Conservation (phyloP, 208 protist species). For the Leishmania martiniquensis region DNA sequence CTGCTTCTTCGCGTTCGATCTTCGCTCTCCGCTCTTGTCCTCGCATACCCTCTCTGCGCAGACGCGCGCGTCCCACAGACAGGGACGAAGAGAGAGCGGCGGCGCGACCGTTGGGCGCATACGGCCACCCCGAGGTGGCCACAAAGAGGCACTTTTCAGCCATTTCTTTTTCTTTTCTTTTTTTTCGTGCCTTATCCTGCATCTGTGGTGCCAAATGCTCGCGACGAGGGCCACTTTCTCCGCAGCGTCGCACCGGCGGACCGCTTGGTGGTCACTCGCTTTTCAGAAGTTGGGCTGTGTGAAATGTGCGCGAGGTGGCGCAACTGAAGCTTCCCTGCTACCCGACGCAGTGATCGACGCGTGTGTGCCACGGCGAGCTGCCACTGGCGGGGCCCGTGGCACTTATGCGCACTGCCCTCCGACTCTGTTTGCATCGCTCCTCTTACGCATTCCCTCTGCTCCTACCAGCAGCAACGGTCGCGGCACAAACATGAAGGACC, state of each 20-base stretch:
- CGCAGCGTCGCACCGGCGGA: not conserved
- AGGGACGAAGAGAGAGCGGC: not conserved
- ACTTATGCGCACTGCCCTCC: not conserved
- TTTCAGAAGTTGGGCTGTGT: not conserved
- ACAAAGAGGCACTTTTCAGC: not conserved
- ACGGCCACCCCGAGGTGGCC: not conserved
- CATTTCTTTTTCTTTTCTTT: too few relatives aligned
- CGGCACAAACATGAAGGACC: not conserved
- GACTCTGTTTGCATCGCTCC: not conserved
- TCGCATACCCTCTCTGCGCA: not conserved
- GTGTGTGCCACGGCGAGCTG: conserved; percentile 2
- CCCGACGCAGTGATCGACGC: conserved; percentile 19
- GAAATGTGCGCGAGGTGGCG: not conserved
- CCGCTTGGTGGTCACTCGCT: not conserved
- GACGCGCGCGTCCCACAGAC: not conserved
- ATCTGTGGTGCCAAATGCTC: not conserved
- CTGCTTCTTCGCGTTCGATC: not conserved
- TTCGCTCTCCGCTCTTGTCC: not conserved
- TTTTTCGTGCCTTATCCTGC: not conserved
- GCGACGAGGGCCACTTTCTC: not conserved
- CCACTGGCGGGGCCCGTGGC: not conserved
- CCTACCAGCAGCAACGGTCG: not conserved
- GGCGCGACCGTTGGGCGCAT: not conserved
- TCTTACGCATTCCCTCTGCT: conserved; percentile 9
- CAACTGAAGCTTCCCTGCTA: not conserved